Conservation (phyloP, 371 early-diverging fungal species). For the Synchytrium microbalum region DNA sequence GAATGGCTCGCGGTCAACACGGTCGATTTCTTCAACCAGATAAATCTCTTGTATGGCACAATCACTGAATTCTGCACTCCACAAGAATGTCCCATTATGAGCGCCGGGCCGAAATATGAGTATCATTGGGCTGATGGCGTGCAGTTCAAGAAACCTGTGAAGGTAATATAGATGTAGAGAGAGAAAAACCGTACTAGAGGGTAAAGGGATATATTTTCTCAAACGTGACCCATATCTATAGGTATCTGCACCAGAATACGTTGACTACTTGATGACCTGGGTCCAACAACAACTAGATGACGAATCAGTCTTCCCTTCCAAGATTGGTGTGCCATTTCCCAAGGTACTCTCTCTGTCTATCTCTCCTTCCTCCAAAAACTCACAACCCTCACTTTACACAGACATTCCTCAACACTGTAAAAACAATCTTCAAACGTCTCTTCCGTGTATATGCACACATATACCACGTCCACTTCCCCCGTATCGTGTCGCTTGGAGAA, state of each 20-base stretch:
- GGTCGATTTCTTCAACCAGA: conserved; percentile 89
- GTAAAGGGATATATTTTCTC: no score
- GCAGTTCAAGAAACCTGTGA: conserved; percentile 58
- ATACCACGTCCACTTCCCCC: conserved; percentile 70
- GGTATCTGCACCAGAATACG: conserved; percentile 78
- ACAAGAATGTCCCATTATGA: conserved; percentile 74
- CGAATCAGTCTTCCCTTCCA: conserved; percentile 68
- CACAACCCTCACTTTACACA: no score
- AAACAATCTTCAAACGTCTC: conserved; percentile 67
- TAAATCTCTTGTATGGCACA: conserved; percentile 81
- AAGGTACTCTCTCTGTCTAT: conserved; percentile 31
- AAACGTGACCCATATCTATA: no score
- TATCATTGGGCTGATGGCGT: conserved; percentile 77
- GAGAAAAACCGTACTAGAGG: no score
- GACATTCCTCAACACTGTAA: conserved; percentile 30
- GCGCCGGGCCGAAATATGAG: conserved; percentile 72
- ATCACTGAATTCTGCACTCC: conserved; percentile 73
- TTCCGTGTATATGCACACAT: conserved; percentile 83
- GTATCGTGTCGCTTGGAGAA: conserved; percentile 58
- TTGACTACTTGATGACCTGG: conserved; percentile 75
- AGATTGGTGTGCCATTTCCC: conserved; percentile 56
- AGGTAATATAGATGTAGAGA: background rate
- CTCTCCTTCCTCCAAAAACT: conserved; percentile 1
- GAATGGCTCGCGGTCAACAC: conserved; percentile 88
- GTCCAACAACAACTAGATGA: conserved; percentile 71